Percentiles rank a stretch among this genome's conserved stretches.
Evolutionary conservation across 345 rosid genomes (phyloP).

Genomic region (Lagerstroemia speciosa): DNA sequence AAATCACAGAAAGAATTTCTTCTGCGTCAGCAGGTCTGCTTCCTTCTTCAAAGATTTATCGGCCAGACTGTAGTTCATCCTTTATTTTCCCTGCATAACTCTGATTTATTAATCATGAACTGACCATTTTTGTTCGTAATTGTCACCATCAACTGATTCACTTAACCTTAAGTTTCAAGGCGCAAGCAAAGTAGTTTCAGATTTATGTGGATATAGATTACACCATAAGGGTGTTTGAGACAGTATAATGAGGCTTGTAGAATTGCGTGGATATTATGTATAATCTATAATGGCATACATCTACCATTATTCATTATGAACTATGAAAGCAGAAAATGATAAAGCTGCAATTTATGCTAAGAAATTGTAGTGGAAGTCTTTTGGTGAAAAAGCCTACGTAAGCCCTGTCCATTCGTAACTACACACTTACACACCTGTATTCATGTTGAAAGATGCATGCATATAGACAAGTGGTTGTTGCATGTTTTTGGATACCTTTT

Average conservation of each 20-base stretch:
- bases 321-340: background rate
- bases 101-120: background rate
- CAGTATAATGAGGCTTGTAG: background rate
- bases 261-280: background rate
- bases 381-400: background rate
- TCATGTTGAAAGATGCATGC: background rate
- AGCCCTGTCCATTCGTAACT: background rate
- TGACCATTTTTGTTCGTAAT: background rate
- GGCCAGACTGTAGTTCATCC: background rate
- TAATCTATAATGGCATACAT: background rate
- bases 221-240: background rate
- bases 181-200: no score
- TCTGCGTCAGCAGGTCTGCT: constrained; percentile 92
- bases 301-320: background rate
- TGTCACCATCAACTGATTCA: background rate
- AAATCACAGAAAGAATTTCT: constrained; percentile 99
- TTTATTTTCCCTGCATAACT: background rate
- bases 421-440: background rate
- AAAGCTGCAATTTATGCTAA: background rate
- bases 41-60: constrained; percentile 7
- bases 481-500: background rate
- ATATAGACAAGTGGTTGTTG: background rate
- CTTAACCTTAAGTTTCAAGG: no score
- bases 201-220: no score
- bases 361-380: background rate